A percentile compares a stretch with the other conserved stretches of the same genome.
Evolutionary conservation across 2,329 filamentous ascomycete species (phyloP).

Genomic region (Ceratocystis variospora): DNA sequence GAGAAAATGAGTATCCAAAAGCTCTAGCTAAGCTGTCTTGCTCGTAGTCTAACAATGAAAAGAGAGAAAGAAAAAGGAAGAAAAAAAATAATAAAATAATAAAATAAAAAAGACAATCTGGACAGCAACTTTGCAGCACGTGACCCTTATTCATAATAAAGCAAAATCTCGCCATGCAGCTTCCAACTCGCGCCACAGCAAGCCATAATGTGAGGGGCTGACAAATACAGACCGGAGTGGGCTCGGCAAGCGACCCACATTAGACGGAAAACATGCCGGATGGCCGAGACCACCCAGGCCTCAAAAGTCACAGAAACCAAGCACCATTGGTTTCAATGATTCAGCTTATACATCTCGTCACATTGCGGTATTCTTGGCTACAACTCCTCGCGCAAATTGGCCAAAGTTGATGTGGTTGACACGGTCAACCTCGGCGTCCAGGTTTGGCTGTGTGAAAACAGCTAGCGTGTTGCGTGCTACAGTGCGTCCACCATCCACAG

Average conservation of each 20-base stretch:
- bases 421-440: conserved; percentile 64
- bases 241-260: neutral
- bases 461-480: conserved; percentile 80
- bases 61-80: neutral
- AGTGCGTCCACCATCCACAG: conserved; percentile 35
- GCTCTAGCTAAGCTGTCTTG: too few species aligned
- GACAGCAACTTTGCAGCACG: neutral
- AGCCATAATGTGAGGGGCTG: conserved; percentile 9
- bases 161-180: neutral
- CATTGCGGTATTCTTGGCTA: conserved; percentile 45
- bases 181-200: neutral
- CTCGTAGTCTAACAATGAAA: too few species aligned
- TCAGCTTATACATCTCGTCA: conserved; percentile 12
- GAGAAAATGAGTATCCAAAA: neutral
- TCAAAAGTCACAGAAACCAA: neutral
- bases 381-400: conserved; percentile 53
- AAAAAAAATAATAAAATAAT: neutral
- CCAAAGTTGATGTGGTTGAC: conserved; percentile 57
- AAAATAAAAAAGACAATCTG: neutral
- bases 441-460: conserved; percentile 92
- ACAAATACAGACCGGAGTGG: conserved; percentile 15
- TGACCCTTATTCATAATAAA: neutral
- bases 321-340: neutral
- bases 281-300: too few species aligned
- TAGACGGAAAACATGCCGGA: neutral